A percentile compares a stretch with the other conserved stretches of the same genome.
Conservation (phyloP, 2,329 filamentous ascomycete species). For the Calonectria fujianensis region DNA sequence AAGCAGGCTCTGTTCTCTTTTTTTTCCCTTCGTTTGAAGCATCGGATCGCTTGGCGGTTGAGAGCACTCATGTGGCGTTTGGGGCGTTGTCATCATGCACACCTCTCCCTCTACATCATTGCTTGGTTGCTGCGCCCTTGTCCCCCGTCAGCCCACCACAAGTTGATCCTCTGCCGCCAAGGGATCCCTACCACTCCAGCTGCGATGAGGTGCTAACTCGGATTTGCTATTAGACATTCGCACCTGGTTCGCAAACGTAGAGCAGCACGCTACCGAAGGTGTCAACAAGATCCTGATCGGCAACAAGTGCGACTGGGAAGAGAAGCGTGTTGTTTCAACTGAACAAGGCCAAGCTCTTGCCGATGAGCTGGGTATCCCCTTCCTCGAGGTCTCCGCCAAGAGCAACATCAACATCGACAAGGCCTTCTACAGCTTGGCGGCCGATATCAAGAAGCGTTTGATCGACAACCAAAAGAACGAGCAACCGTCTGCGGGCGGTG, state of each 20-base stretch:
- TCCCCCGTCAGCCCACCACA: constrained; percentile 2
- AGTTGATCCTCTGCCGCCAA: constrained; percentile 4
- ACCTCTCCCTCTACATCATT: constrained; percentile 18
- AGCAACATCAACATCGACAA: constrained; percentile 99
- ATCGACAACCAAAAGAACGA: constrained; percentile 93
- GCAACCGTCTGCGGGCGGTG: constrained; percentile 73
- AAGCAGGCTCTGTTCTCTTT: not conserved
- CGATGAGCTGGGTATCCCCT: constrained; percentile 96
- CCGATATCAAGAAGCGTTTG: constrained; percentile 98
- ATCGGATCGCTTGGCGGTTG: constrained; percentile 1
- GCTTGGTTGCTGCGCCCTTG: constrained; percentile 23
- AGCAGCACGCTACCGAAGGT: constrained; percentile 97
- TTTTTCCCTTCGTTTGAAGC: not conserved
- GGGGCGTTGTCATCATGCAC: constrained; percentile 15
- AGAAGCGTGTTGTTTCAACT: constrained; percentile 95
- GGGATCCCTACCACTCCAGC: not conserved
- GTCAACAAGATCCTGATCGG: constrained; percentile 99
- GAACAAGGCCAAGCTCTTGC: constrained; percentile 95
- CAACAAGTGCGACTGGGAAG: constrained; percentile 99
- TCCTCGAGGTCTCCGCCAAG: constrained; percentile 98
- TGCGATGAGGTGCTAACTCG: constrained; percentile 41
- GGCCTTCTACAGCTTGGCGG: constrained; percentile 95
- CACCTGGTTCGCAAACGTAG: constrained; percentile 99
- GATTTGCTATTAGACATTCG: constrained; percentile 84
- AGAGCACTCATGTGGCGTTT: not conserved